Percentiles rank a stretch among this genome's conserved stretches.
Conservation (phyloP, 2,329 filamentous ascomycete species). For the Xylariaceae sp. region DNA sequence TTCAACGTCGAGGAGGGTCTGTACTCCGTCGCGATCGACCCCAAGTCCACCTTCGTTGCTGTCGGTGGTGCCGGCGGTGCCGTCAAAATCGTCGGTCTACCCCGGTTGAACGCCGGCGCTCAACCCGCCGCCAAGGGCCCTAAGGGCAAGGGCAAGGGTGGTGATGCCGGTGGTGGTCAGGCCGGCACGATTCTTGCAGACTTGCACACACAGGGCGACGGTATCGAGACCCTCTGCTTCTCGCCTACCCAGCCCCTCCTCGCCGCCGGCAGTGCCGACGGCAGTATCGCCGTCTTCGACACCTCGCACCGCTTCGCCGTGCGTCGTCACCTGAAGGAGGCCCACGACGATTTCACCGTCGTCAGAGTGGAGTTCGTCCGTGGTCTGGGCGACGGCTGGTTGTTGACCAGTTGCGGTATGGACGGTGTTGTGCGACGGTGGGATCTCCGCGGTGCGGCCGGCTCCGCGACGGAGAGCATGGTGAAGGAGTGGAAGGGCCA, state of each 20-base stretch:
- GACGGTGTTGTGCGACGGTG: conserved; percentile 87
- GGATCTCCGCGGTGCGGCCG: conserved; percentile 59
- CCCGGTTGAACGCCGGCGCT: conserved; percentile 46
- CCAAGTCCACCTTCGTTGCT: conserved; percentile 71
- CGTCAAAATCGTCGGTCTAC: conserved; percentile 79
- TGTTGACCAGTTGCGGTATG: conserved; percentile 84
- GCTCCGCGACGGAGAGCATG: conserved; percentile 60
- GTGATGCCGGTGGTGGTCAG: conserved; percentile 37
- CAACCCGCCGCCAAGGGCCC: conserved; percentile 27
- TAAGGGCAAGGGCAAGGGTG: conserved; percentile 36
- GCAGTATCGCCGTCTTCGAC: conserved; percentile 81
- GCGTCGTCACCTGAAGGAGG: conserved; percentile 73
- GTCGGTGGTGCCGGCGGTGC: conserved; percentile 84
- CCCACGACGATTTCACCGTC: conserved; percentile 82
- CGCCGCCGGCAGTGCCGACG: conserved; percentile 64
- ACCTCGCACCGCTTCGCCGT: conserved; percentile 79
- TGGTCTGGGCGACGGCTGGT: conserved; percentile 48
- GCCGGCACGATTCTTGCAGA: conserved; percentile 68
- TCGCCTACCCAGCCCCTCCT: conserved; percentile 46
- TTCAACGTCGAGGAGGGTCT: conserved; percentile 89
- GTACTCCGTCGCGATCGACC: conserved; percentile 80
- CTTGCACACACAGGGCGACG: conserved; percentile 68
- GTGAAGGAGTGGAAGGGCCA: conserved; percentile 89
- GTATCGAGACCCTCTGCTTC: conserved; percentile 74
- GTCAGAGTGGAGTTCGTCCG: conserved; percentile 87